A percentile compares a stretch with the other conserved stretches of the same genome.
These are phyloP conservation scores for Candida oleophila DNA, from an alignment of 805 yeast species.

Conservation along the genomic window DNA sequence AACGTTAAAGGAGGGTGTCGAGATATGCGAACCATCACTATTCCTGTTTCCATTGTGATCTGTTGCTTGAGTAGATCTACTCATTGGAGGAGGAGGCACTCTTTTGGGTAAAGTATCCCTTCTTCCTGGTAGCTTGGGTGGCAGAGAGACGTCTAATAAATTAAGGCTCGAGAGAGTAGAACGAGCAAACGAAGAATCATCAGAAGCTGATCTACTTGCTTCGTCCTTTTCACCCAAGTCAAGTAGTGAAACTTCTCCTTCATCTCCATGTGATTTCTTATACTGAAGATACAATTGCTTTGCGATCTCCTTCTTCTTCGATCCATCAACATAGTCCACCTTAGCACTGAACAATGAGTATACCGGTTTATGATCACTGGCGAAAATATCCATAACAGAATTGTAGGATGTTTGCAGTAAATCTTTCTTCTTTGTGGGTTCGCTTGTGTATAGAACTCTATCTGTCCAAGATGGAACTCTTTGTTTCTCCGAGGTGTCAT, in stretches of 20 bases:
- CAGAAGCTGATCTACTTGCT: not conserved
- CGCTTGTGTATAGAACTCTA: constrained; percentile 69
- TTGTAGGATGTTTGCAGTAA: constrained; percentile 68
- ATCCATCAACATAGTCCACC: constrained; percentile 63
- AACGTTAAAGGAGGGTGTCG: constrained; percentile 17
- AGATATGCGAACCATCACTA: not conserved
- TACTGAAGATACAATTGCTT: constrained; percentile 27
- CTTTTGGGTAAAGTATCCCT: constrained; percentile 21
- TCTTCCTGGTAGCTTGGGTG: constrained; percentile 23
- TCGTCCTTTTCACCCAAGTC: not conserved
- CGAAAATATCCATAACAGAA: constrained; percentile 53
- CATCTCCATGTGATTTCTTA: constrained; percentile 26
- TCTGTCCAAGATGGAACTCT: constrained; percentile 98
- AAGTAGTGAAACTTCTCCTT: constrained; percentile 11
- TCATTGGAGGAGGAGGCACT: constrained; percentile 31
- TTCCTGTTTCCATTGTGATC: not conserved
- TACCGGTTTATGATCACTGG: constrained; percentile 94
- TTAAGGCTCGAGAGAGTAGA: constrained; percentile 36
- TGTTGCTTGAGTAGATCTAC: constrained; percentile 10
- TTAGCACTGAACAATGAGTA: constrained; percentile 70
- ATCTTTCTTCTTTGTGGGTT: constrained; percentile 20
- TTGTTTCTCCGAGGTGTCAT: constrained; percentile 89
- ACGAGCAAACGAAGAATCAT: constrained; percentile 15
- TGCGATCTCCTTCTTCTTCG: constrained; percentile 26
- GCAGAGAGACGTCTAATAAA: constrained; percentile 28